These are phyloP conservation scores for Hydnomerulius pinastri DNA, from an alignment of 768 basidiomycete species.

Conservation along the genomic window DNA sequence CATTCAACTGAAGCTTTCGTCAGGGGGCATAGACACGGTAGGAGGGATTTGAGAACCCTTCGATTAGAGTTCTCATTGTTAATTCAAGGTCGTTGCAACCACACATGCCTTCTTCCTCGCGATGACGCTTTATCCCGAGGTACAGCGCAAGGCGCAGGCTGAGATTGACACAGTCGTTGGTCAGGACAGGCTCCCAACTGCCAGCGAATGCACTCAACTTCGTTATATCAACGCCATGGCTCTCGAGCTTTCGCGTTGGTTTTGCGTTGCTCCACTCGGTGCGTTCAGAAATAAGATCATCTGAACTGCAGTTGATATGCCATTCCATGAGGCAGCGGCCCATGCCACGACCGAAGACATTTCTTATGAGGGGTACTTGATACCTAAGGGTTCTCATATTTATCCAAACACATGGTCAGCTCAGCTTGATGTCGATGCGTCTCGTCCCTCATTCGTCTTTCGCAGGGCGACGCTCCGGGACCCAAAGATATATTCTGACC, in stretches of 20 bases:
- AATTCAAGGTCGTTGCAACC: slow-evolving; percentile 24
- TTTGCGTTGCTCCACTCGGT: slow-evolving; percentile 5
- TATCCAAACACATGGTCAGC: slow-evolving; percentile 36
- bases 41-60: too few species aligned
- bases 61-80: background rate
- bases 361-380: slow-evolving; percentile 26
- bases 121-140: slow-evolving; percentile 33
- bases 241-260: slow-evolving; percentile 18
- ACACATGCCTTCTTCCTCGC: slow-evolving; percentile 34
- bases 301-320: background rate
- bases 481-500: slow-evolving; percentile 27
- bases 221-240: slow-evolving; percentile 16
- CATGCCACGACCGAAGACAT: slow-evolving; percentile 33
- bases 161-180: slow-evolving; percentile 38
- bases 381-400: slow-evolving; percentile 35
- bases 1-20: too few species aligned
- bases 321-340: slow-evolving; percentile 22
- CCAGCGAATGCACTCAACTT: slow-evolving; percentile 26
- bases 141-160: slow-evolving; percentile 33
- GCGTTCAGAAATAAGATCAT: background rate
- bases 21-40: slow-evolving; percentile 23
- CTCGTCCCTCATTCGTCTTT: background rate
- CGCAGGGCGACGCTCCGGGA: slow-evolving; percentile 32
- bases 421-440: background rate
- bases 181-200: slow-evolving; percentile 32